These are phyloP conservation scores for Closterium sp. DNA, from an alignment of 139 green algal species.

Conservation along the genomic window DNA sequence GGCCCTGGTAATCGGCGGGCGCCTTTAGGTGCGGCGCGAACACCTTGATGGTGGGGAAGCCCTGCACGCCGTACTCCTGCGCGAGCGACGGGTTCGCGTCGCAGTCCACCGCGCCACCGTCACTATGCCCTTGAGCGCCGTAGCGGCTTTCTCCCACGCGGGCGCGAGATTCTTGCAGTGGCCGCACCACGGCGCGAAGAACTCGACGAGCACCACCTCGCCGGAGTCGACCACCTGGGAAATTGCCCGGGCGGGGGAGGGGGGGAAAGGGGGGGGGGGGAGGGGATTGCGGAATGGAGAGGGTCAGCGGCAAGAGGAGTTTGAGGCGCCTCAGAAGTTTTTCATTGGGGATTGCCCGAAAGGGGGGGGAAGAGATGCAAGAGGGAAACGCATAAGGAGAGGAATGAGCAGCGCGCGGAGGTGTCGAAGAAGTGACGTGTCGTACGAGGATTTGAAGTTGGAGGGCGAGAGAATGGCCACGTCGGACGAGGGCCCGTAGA, in stretches of 20 bases:
- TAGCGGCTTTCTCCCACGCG: constrained; percentile 59
- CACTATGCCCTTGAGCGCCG: constrained; percentile 46
- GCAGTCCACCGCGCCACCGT: constrained; percentile 46
- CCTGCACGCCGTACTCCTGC: constrained; percentile 66
- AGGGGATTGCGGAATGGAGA: too few species aligned
- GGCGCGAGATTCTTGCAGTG: constrained; percentile 45
- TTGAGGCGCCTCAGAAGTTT: too few species aligned
- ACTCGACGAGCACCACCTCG: constrained; percentile 45
- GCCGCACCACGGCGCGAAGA: constrained; percentile 52
- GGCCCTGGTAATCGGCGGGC: constrained; percentile 68
- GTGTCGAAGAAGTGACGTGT: not conserved
- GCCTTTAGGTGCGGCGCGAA: constrained; percentile 61
- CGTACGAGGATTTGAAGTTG: constrained; percentile 17
- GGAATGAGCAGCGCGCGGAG: too few species aligned
- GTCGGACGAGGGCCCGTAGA: not conserved
- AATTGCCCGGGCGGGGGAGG: too few species aligned
- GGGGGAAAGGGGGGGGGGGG: too few species aligned
- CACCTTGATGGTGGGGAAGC: constrained; percentile 79
- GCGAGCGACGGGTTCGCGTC: constrained; percentile 50
- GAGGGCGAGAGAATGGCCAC: constrained; percentile 1
- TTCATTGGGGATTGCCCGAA: too few species aligned
- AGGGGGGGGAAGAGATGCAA: not conserved
- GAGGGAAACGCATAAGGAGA: too few species aligned
- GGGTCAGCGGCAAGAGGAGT: not conserved
- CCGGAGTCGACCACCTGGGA: constrained; percentile 26